These are phyloP conservation scores for Hericium alpestre DNA, from an alignment of 768 basidiomycete genomes.

Conservation along the genomic window DNA sequence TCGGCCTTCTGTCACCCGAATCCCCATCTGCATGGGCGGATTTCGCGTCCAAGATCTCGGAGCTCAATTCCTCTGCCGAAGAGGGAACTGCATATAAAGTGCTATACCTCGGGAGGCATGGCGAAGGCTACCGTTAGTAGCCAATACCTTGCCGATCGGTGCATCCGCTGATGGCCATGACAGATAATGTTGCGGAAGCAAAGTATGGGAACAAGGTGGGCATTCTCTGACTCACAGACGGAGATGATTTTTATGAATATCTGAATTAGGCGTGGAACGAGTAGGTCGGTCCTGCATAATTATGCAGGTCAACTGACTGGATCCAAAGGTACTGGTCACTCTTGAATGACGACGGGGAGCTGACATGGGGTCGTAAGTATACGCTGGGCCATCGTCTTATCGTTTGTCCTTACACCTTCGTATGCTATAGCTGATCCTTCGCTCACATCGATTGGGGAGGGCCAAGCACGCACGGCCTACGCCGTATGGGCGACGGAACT, in stretches of 20 bases:
- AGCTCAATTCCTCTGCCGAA: not conserved
- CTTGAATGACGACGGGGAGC: conserved; percentile 8
- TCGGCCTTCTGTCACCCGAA: not conserved
- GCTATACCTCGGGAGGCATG: conserved; percentile 1
- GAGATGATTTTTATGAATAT: not conserved
- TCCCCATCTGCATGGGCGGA: conserved; percentile 1
- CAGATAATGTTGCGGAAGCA: conserved; percentile 9
- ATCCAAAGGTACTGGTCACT: conserved; percentile 7
- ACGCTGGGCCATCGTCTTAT: not conserved
- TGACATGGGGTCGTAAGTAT: conserved; percentile 13
- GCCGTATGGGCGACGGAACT: conserved; percentile 10
- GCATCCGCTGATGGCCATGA: not conserved
- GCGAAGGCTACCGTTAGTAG: conserved; percentile 1
- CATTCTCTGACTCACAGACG: not conserved
- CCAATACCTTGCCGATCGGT: not conserved
- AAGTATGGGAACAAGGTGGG: conserved; percentile 10
- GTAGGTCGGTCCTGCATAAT: not conserved
- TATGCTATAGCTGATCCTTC: conserved; percentile 9
- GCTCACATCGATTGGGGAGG: conserved; percentile 11
- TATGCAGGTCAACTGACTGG: not conserved
- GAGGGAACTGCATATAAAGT: not conserved
- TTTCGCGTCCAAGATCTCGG: not conserved
- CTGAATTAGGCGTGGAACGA: conserved; percentile 8
- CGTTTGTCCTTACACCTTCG: not conserved
- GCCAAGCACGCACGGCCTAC: conserved; percentile 8